Base-by-base conservation (phyloP, 2,329 filamentous ascomycete species). In the Colletotrichum sublineola region DNA sequence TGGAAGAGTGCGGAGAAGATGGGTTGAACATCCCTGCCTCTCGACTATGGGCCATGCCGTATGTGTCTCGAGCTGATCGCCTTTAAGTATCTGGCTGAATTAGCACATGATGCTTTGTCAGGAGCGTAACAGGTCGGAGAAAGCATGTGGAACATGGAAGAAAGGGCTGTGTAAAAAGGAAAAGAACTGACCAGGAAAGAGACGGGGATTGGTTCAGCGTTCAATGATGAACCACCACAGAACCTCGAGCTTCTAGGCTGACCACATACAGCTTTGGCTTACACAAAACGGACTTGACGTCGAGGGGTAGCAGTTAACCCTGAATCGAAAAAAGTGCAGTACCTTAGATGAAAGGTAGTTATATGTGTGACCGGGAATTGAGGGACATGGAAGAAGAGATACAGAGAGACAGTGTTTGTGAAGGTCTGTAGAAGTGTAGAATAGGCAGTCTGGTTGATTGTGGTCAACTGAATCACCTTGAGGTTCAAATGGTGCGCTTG, bases 1-100 rank as follows among this genome's bases (percentile, higher is more conserved):
- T 83, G 1, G 87, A 87, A 0, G 88, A 89, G 69, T 82, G 84
- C 56, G 88, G 86, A 3, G 88, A 89, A 42, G 85, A 79, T 7
- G 83, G 82, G 75, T 84, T 83, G 76, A 83, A 84, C 31, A 62
- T 55, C 9, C 8, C 52, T 15, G 36, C 36, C 20, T 74, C 56
- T 9, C 57, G 50, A n/a, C 5, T 36, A 53, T 67, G 57, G 29
- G 71, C 56, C 63, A 73, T 73, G 3, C 12, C n/a, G 36, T 38
- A 24, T 52, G 55, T 31, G 31, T 44, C 15, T 57, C 42, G n/a
- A 31, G 29, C 24, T 46, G 20, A 20, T 46, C 9, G 20, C 29
- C 20, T 29, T 42, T 8, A 3, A 46, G 6, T n/a, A 1, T 3
- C 20, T 63, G 60, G 9, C 11, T 36, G 7, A 2, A n/a, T 63